Evolutionary conservation across 345 rosid genomes (phyloP), one percentile per base, ranked within the genome.

Genomic region (Citrus medica): DNA sequence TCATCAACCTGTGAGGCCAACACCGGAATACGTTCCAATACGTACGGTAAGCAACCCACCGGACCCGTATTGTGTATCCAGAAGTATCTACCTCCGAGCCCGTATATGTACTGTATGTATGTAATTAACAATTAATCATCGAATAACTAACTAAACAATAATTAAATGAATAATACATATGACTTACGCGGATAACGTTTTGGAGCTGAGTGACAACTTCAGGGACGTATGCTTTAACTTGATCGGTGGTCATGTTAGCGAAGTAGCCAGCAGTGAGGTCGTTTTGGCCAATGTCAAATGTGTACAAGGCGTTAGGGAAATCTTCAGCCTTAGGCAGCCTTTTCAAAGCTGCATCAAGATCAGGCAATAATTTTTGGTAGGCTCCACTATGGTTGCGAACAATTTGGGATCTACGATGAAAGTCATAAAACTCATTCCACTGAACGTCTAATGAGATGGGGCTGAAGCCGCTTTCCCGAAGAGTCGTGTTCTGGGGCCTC

Each of bases 21-120:
- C 33, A 85, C 48, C 2, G 91, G 93, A 37, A 90, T 62, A 40
- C 90, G 77, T 16, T 89, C 95, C 19, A 89, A 76, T 6, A 87
- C 91, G 75, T 88, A 92, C 0, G 97, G 67, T 46, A 92, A 83
- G 79, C 97, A 92, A 32, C 94, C 97, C 7, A 83, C 83, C 2
- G 94, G 97, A n/a, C 90, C 92, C 9, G 92, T 92, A 68, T 86
- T 92, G 73, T 92, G 96, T 56, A 92, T 85, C 96, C 94, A 90
- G 17, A 92, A 89, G 40, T 62, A 63, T 74, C 91, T 81, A 40
- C 92, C 91, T 81, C 92, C 94, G 28, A 67, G 78, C 6, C 67
- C 71, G 76, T 90, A 89, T 66, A 84, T 78, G 2, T 69, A 74
- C 95, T 92, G 86, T 30, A 71, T 0, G 64, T 1, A 66, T 2